Evolutionary conservation across 2,329 filamentous ascomycete species (phyloP), one percentile per base, ranked within the genome.

Genomic region (Penicillium sp.): DNA sequence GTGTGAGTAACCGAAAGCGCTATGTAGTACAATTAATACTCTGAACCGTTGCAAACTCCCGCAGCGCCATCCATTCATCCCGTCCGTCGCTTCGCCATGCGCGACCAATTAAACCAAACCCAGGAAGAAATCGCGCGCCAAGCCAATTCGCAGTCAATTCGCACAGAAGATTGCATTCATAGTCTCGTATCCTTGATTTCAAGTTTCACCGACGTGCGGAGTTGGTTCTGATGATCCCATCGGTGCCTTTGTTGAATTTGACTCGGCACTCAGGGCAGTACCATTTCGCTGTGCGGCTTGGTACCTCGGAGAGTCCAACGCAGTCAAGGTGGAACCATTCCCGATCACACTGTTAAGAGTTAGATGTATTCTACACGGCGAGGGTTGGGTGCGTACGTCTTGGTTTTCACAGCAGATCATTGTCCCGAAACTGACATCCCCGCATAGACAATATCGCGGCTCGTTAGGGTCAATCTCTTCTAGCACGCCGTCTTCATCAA

Each of bases 291-390:
- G 86, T 83, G 26, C 86, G 81, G n/a, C 82, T 82, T 7, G 87
- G 87, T 35, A 86, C 80, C 57, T 86, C 85, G 7, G 79, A 79
- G 19, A 90, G 77, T 15, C 83, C 82, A 29, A 90, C 82, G 65
- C 87, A 90, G 41, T 82, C 80, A 51, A 89, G 81, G 69, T 90
- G 87, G 71, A 90, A 90, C 87, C 87, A 90, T 75, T 89, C 86
- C 48, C 81, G 84, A 65, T 88, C 85, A 74, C 87, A 90, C 83
- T 88, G 66, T 19, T 13, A 26, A 26, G 38, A 17, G 46, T 72
- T 65, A 75, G 66, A 19, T 57, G 41, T 29, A 44, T 5, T 17
- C 17, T 21, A 44, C 7, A 15, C 5, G 15, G 26, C n/a, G 35
- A 35, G 8, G 11, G 26, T 48, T 15, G 29, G 45, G 60, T 54